phyloP scores from a whole-genome alignment of 371 early-diverging fungal genomes.

The Rhizopus stolonifer region DNA sequence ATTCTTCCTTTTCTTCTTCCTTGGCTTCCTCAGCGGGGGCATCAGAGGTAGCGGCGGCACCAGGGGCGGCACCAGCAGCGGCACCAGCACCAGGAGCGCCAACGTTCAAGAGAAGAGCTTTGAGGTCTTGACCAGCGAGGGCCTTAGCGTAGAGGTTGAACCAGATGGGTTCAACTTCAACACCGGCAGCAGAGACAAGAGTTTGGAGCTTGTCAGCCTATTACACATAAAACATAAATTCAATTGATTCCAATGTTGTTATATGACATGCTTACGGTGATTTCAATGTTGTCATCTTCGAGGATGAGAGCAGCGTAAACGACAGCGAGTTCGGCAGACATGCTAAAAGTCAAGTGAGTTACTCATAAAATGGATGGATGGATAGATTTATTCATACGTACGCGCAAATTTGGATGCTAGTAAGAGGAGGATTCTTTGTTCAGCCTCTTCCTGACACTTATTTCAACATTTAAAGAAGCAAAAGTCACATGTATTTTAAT shows the following conservation, averaged over 20 bases:
- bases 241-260: background rate
- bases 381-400: slow-evolving; percentile 27
- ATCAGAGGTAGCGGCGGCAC: slow-evolving; percentile 52
- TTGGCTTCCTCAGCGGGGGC: slow-evolving; percentile 65
- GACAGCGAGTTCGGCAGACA: slow-evolving; percentile 87
- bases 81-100: slow-evolving; percentile 82
- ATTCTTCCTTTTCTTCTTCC: slow-evolving; percentile 85
- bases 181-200: slow-evolving; percentile 89
- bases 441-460: background rate
- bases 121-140: slow-evolving; percentile 91
- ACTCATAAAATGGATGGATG: slow-evolving; percentile 8
- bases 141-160: slow-evolving; percentile 97
- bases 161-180: slow-evolving; percentile 95
- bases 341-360: slow-evolving; percentile 22
- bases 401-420: slow-evolving; percentile 22
- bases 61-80: slow-evolving; percentile 59
- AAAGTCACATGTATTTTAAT: background rate
- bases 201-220: slow-evolving; percentile 95
- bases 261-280: slow-evolving; percentile 78
- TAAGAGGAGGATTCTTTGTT: slow-evolving; percentile 21
- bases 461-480: background rate
- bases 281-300: slow-evolving; percentile 93
- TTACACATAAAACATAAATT: background rate
- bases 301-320: slow-evolving; percentile 98
- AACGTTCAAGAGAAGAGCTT: slow-evolving; percentile 89